phyloP scores from a whole-genome alignment of 1,284 basidiomycete species.

The Pascua guehoae region DNA sequence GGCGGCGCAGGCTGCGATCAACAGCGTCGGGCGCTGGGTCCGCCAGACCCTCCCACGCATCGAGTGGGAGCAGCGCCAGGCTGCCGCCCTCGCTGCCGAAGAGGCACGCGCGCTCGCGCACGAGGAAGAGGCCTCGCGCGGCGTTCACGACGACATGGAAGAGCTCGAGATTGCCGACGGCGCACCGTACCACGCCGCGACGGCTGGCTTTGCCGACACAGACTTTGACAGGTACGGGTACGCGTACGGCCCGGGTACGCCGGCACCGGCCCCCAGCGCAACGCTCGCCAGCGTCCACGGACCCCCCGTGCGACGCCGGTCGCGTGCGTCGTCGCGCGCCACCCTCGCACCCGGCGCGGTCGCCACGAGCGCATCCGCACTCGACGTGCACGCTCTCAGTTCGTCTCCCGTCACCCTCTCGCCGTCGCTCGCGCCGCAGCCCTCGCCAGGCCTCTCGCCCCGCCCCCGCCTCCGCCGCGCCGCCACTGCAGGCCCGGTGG shows the following conservation, averaged over 20 bases:
- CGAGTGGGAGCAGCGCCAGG: conserved; percentile 27
- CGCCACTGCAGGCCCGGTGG: conserved; percentile 4
- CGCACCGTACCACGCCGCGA: background rate
- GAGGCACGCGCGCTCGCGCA: conserved; percentile 13
- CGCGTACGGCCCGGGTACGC: background rate
- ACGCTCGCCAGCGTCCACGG: background rate
- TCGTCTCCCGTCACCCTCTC: no score
- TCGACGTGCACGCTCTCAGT: no score
- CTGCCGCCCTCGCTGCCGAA: conserved; percentile 6
- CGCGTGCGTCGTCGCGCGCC: no score
- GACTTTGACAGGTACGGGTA: conserved; percentile 2
- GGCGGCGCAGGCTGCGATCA: conserved; percentile 67
- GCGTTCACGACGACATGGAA: background rate
- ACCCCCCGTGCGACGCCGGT: no score
- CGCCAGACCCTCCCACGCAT: conserved; percentile 65
- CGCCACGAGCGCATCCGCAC: no score
- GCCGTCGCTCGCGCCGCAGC: no score
- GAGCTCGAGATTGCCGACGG: background rate
- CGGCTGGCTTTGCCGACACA: background rate
- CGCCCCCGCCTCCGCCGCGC: conserved; percentile 11
- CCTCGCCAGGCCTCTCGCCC: no score
- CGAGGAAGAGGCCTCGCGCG: conserved; percentile 1
- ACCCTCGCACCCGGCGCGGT: no score
- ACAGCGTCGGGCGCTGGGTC: conserved; percentile 58
- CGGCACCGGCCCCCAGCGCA: background rate